Evolutionary conservation across 805 yeast species (phyloP).

Genomic region (Kodamaea leandrae): DNA sequence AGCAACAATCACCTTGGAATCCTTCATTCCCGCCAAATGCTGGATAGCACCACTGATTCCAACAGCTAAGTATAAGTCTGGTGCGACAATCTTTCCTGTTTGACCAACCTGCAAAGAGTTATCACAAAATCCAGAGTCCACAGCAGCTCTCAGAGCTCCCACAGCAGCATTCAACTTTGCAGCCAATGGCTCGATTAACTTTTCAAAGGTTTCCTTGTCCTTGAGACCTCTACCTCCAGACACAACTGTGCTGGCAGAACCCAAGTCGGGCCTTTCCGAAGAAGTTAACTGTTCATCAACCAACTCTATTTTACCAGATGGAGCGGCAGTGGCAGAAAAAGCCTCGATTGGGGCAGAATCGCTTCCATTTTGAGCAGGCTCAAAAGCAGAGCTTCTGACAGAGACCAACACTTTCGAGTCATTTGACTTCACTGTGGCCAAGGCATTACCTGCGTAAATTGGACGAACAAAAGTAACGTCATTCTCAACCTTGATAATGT

Average conservation of each 20-base stretch:
- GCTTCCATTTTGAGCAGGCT: slow-evolving; percentile 33
- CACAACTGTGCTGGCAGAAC: slow-evolving; percentile 76
- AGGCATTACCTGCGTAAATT: slow-evolving; percentile 93
- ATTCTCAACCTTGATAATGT: slow-evolving; percentile 65
- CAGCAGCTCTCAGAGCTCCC: slow-evolving; percentile 98
- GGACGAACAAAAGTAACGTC: slow-evolving; percentile 83
- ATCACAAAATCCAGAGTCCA: slow-evolving; percentile 92
- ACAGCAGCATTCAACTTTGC: slow-evolving; percentile 83
- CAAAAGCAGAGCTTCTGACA: slow-evolving; percentile 83
- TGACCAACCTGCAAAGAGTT: slow-evolving; percentile 97
- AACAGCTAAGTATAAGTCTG: slow-evolving; percentile 87
- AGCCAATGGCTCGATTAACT: slow-evolving; percentile 78
- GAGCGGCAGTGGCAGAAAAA: slow-evolving; percentile 32
- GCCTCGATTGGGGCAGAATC: slow-evolving; percentile 47
- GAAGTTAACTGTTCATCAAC: slow-evolving; percentile 71
- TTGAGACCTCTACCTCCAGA: slow-evolving; percentile 95
- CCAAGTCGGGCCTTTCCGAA: slow-evolving; percentile 87
- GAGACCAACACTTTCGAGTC: slow-evolving; percentile 70
- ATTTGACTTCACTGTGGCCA: slow-evolving; percentile 70
- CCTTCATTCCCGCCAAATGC: slow-evolving; percentile 98
- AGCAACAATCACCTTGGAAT: slow-evolving; percentile 88
- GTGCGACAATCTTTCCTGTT: slow-evolving; percentile 97
- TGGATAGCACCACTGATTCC: slow-evolving; percentile 98
- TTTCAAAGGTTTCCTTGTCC: slow-evolving; percentile 82
- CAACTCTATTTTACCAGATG: slow-evolving; percentile 50